A percentile compares a stretch with the other conserved stretches of the same genome.
Conservation (phyloP, 208 protist species). For the Trypanosoma avium region DNA sequence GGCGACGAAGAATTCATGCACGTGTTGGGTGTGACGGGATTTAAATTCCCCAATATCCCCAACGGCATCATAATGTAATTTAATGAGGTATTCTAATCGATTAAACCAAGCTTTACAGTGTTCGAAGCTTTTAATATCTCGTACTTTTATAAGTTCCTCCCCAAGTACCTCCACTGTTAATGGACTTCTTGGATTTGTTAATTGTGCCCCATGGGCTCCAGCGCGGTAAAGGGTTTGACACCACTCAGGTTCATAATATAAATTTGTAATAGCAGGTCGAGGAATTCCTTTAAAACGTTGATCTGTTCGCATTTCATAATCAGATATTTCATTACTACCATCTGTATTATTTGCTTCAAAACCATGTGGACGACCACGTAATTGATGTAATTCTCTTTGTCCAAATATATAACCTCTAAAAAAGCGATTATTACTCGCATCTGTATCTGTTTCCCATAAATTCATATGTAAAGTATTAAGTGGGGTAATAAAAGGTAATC, state of each 20-base stretch:
- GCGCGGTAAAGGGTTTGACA: slow-evolving; percentile 73
- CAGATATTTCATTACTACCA: slow-evolving; percentile 55
- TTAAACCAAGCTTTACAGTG: slow-evolving; percentile 89
- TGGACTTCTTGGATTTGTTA: slow-evolving; percentile 61
- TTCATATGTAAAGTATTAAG: slow-evolving; percentile 82
- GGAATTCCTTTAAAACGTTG: slow-evolving; percentile 74
- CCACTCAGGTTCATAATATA: slow-evolving; percentile 84
- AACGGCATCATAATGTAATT: slow-evolving; percentile 85
- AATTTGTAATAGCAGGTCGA: slow-evolving; percentile 73
- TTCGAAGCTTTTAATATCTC: slow-evolving; percentile 79
- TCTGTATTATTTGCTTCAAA: slow-evolving; percentile 63
- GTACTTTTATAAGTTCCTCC: slow-evolving; percentile 62
- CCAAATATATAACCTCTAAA: slow-evolving; percentile 80
- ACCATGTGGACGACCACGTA: slow-evolving; percentile 72
- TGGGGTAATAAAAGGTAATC: slow-evolving; percentile 72
- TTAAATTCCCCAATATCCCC: slow-evolving; percentile 79
- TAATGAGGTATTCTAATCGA: slow-evolving; percentile 72
- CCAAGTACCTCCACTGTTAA: slow-evolving; percentile 74
- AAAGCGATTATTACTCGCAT: slow-evolving; percentile 81
- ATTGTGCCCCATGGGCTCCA: slow-evolving; percentile 51
- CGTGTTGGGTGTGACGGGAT: slow-evolving; percentile 81
- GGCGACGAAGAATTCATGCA: slow-evolving; percentile 87
- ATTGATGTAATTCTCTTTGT: slow-evolving; percentile 71
- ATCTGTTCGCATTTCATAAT: slow-evolving; percentile 71
- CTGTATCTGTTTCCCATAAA: slow-evolving; percentile 89